phyloP scores from a whole-genome alignment of 768 basidiomycete species.

The Mrakia gelida region DNA sequence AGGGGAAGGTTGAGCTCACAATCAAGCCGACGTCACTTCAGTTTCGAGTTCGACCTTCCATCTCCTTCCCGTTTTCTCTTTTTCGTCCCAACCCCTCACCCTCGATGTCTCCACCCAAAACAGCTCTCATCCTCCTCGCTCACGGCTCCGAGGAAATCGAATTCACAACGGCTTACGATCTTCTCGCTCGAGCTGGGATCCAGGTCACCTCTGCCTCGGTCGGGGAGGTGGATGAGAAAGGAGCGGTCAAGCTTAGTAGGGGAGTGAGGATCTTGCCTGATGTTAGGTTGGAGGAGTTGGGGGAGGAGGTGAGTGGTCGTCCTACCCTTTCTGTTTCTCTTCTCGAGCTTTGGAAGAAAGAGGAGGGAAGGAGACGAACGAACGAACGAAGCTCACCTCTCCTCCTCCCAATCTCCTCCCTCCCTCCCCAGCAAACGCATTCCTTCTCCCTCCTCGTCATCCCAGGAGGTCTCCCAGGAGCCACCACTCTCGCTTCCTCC shows the following conservation, averaged over 20 bases:
- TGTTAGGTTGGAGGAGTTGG: slow-evolving; percentile 3
- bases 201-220: slow-evolving; percentile 23
- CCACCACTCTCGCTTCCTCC: slow-evolving; percentile 14
- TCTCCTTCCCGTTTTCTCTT: neutral
- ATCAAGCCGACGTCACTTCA: neutral
- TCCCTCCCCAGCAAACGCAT: neutral
- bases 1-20: neutral
- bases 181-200: slow-evolving; percentile 27
- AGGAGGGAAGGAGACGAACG: neutral
- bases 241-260: slow-evolving; percentile 7
- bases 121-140: slow-evolving; percentile 28
- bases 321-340: too few relatives aligned
- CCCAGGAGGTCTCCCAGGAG: slow-evolving; percentile 28
- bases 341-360: neutral
- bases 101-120: neutral
- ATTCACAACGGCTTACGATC: slow-evolving; percentile 21
- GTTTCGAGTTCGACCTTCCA: too few relatives aligned
- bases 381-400: neutral
- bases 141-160: slow-evolving; percentile 29
- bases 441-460: slow-evolving; percentile 16
- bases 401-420: neutral
- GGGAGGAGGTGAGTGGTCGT: neutral
- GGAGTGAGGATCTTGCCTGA: slow-evolving; percentile 22
- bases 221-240: neutral
- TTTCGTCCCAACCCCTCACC: neutral